These are phyloP conservation scores for Cyclotella distinguenda DNA, from an alignment of 108 stramenopile species.

Conservation along the genomic window DNA sequence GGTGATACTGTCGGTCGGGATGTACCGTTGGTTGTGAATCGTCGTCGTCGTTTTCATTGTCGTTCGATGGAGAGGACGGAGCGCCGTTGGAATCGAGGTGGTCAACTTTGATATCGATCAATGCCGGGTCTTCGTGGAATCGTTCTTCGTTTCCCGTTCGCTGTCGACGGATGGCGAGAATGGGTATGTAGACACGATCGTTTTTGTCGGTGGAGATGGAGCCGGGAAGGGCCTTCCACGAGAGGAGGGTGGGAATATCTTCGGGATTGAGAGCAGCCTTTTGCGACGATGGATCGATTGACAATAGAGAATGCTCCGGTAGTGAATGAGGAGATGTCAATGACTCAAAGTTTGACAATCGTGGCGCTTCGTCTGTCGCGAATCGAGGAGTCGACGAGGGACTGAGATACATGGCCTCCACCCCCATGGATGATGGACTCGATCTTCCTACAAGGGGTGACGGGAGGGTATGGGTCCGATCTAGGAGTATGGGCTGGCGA, in stretches of 20 bases:
- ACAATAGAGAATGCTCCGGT: too few relatives aligned
- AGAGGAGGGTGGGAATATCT: conserved; percentile 4
- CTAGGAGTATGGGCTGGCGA: conserved; percentile 26
- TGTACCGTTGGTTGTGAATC: conserved; percentile 23
- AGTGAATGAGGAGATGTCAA: too few relatives aligned
- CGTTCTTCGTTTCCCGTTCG: conserved; percentile 78
- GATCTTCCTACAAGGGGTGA: background rate
- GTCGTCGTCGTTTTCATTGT: conserved; percentile 43
- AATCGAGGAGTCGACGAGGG: conserved; percentile 14
- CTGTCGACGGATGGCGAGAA: conserved; percentile 74
- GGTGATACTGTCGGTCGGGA: too few relatives aligned
- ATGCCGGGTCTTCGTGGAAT: conserved; percentile 78
- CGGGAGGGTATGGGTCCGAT: conserved; percentile 27
- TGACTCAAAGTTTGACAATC: too few relatives aligned
- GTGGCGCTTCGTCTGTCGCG: background rate
- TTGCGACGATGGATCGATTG: too few relatives aligned
- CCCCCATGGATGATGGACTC: conserved; percentile 36
- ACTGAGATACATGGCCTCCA: conserved; percentile 48
- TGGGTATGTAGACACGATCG: conserved; percentile 58
- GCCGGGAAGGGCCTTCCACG: conserved; percentile 6
- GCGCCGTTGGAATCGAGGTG: conserved; percentile 50
- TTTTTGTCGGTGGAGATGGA: background rate
- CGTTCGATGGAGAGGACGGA: conserved; percentile 29
- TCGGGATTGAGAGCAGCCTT: conserved; percentile 2
- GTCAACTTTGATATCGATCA: conserved; percentile 66